These are phyloP conservation scores for Malbranchea cinnamomea DNA, from an alignment of 2,329 filamentous ascomycete species.

Conservation along the genomic window DNA sequence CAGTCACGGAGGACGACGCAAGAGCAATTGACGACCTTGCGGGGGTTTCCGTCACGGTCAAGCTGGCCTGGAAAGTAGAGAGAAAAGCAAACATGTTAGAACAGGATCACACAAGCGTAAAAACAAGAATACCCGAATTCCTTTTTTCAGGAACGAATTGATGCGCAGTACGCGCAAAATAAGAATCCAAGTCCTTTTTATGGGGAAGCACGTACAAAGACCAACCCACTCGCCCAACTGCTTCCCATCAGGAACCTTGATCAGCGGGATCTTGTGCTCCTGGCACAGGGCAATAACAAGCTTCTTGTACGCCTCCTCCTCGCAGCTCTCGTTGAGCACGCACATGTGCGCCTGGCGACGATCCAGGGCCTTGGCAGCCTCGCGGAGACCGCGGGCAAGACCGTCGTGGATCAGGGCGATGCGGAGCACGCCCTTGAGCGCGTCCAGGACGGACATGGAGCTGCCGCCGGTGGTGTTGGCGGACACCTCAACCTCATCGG, in stretches of 20 bases:
- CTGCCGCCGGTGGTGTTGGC: slow-evolving; percentile 66
- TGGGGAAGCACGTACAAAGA: slow-evolving; percentile 64
- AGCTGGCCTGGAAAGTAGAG: slow-evolving; percentile 58
- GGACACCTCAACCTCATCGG: slow-evolving; percentile 86
- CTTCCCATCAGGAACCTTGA: slow-evolving; percentile 99
- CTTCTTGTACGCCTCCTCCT: slow-evolving; percentile 99
- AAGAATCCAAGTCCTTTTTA: slow-evolving; percentile 5
- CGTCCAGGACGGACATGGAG: slow-evolving; percentile 93
- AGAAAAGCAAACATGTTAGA: slow-evolving; percentile 4
- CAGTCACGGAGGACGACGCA: slow-evolving; percentile 99
- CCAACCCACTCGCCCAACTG: slow-evolving; percentile 99
- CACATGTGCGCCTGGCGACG: slow-evolving; percentile 99
- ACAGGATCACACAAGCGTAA: slow-evolving; percentile 8
- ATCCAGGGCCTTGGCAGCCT: slow-evolving; percentile 97
- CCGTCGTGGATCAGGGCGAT: slow-evolving; percentile 99
- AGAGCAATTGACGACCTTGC: slow-evolving; percentile 99
- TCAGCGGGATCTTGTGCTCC: slow-evolving; percentile 99
- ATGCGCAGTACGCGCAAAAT: background rate
- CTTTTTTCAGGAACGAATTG: slow-evolving; percentile 9
- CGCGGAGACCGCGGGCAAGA: slow-evolving; percentile 92
- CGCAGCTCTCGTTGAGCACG: slow-evolving; percentile 98
- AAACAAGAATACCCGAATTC: slow-evolving; percentile 2
- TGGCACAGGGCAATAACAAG: slow-evolving; percentile 95
- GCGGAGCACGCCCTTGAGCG: slow-evolving; percentile 97
- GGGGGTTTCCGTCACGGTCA: slow-evolving; percentile 97